A percentile compares a stretch with the other conserved stretches of the same genome.
phyloP scores from a whole-genome alignment of 345 rosid species.

The Camelina sativa region DNA sequence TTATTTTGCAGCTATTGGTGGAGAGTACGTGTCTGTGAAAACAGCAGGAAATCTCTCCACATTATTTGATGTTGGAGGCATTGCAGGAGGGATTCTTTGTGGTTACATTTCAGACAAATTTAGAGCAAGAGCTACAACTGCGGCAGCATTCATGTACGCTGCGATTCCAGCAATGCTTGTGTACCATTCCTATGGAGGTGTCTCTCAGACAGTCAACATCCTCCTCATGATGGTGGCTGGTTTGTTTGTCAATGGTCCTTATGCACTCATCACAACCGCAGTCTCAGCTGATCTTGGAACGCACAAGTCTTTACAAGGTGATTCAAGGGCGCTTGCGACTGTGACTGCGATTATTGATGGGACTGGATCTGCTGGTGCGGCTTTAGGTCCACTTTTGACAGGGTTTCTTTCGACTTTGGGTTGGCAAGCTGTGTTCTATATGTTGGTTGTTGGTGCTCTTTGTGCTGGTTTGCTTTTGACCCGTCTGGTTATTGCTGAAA shows the following conservation, averaged over 20 bases:
- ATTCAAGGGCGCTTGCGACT: slow-evolving; percentile 92
- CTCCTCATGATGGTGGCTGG: slow-evolving; percentile 88
- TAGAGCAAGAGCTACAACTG: slow-evolving; percentile 81
- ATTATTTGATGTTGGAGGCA: slow-evolving; percentile 91
- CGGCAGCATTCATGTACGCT: slow-evolving; percentile 81
- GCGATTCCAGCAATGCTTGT: slow-evolving; percentile 88
- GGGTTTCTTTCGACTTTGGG: slow-evolving; percentile 82
- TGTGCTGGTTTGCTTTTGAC: slow-evolving; percentile 81
- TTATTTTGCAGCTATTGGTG: slow-evolving; percentile 76
- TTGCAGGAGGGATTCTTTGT: slow-evolving; percentile 79
- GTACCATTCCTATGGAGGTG: slow-evolving; percentile 69
- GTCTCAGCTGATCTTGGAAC: slow-evolving; percentile 98
- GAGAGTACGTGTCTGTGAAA: slow-evolving; percentile 83
- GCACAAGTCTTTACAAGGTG: slow-evolving; percentile 78
- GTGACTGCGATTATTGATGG: slow-evolving; percentile 96
- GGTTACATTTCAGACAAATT: slow-evolving; percentile 88
- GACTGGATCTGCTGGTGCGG: slow-evolving; percentile 93
- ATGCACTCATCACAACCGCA: slow-evolving; percentile 96
- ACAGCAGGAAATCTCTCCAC: slow-evolving; percentile 96
- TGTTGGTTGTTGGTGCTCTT: slow-evolving; percentile 75
- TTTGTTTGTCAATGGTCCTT: slow-evolving; percentile 87
- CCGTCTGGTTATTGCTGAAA: slow-evolving; percentile 54
- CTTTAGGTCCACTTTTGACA: slow-evolving; percentile 89
- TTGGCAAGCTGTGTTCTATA: slow-evolving; percentile 76
- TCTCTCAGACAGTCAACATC: slow-evolving; percentile 65